A percentile compares a stretch with the other conserved stretches of the same genome.
Conservation (phyloP, 208 protist species). For the Acanthamoeba pearcei region DNA sequence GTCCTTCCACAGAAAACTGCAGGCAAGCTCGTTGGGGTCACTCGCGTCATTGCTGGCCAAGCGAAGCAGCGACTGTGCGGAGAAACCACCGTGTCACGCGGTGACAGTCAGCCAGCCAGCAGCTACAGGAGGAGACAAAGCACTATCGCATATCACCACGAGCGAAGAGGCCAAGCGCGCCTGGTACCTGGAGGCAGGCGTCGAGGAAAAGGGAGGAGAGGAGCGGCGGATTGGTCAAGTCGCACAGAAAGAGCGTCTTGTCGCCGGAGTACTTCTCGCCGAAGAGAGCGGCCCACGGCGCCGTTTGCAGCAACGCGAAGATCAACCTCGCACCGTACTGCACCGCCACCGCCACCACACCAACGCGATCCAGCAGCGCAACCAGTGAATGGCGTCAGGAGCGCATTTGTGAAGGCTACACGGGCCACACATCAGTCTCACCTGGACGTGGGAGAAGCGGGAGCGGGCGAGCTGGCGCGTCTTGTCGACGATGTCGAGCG, state of each 20-base stretch:
- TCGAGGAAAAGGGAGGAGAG: slow-evolving; percentile 14
- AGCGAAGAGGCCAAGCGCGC: no score
- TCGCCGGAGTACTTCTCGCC: background rate
- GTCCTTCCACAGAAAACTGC: slow-evolving; percentile 63
- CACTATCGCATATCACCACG: background rate
- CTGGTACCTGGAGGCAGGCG: slow-evolving; percentile 16
- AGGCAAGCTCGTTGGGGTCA: background rate
- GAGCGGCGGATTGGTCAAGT: slow-evolving; percentile 59
- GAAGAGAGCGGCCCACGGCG: background rate
- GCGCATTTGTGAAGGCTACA: background rate
- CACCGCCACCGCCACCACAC: background rate
- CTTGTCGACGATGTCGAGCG: background rate
- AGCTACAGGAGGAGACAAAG: background rate
- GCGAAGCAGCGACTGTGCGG: background rate
- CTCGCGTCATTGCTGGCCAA: background rate
- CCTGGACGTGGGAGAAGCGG: slow-evolving; percentile 55
- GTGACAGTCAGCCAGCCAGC: background rate
- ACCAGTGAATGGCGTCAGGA: background rate
- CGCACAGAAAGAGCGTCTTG: slow-evolving; percentile 48
- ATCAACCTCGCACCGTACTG: slow-evolving; percentile 32
- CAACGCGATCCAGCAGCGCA: background rate
- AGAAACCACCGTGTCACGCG: background rate
- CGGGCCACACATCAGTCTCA: background rate
- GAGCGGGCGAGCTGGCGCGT: slow-evolving; percentile 9
- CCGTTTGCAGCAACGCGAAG: slow-evolving; percentile 26